Evolutionary conservation across 1,139 yeast genomes (phyloP).

Genomic region (Saccharomyces hybrid): DNA sequence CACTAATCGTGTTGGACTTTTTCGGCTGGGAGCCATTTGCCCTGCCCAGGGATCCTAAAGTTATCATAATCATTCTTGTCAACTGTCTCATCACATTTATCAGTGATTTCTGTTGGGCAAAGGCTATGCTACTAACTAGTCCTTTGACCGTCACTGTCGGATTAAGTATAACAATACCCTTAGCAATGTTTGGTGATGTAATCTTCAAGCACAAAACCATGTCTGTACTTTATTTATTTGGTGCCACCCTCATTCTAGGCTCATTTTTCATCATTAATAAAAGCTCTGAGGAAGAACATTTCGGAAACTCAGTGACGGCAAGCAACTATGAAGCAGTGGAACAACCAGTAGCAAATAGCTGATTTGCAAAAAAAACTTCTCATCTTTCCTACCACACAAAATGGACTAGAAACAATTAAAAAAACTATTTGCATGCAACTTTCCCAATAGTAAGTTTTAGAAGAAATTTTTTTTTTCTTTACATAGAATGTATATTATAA

Average conservation of each 20-base stretch:
- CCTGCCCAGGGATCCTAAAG: slow-evolving; percentile 49
- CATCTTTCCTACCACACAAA: no score
- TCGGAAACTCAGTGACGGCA: slow-evolving; percentile 8
- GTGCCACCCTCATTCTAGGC: slow-evolving; percentile 70
- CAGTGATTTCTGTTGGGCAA: slow-evolving; percentile 90
- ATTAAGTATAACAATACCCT: slow-evolving; percentile 79
- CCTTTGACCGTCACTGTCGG: slow-evolving; percentile 95
- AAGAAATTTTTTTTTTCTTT: neutral
- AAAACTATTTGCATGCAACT: neutral
- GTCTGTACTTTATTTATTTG: slow-evolving; percentile 58
- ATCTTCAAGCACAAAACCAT: slow-evolving; percentile 57
- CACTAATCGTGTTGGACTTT: slow-evolving; percentile 53
- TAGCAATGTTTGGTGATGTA: slow-evolving; percentile 89
- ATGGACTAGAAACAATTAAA: neutral
- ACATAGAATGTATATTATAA: slow-evolving; percentile 4
- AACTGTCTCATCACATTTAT: slow-evolving; percentile 73
- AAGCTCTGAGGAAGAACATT: slow-evolving; percentile 54
- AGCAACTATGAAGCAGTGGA: neutral
- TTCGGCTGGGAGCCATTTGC: slow-evolving; percentile 60
- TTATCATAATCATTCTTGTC: slow-evolving; percentile 46
- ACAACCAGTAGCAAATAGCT: neutral
- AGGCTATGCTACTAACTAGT: slow-evolving; percentile 81
- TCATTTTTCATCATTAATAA: slow-evolving; percentile 80
- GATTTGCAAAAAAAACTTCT: neutral
- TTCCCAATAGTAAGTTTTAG: neutral